phyloP scores from a whole-genome alignment of 2,329 filamentous ascomycete species.

The Colletotrichum cordylinicola region DNA sequence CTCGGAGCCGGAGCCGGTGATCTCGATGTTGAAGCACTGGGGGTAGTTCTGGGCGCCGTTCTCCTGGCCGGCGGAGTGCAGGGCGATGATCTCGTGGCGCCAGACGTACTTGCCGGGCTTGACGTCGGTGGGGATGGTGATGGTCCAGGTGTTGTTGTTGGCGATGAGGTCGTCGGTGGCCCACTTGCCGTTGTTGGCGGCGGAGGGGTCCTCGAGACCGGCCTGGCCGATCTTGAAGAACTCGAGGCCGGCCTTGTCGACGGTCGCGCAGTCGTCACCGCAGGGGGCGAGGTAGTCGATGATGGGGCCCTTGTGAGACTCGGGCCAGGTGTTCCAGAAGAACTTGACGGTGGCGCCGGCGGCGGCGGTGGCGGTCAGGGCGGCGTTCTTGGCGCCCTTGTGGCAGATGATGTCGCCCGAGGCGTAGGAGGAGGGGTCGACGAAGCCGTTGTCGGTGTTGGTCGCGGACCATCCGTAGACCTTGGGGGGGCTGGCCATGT shows the following conservation, averaged over 20 bases:
- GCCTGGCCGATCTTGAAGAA: slow-evolving; percentile 66
- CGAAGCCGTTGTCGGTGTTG: slow-evolving; percentile 47
- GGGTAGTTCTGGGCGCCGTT: slow-evolving; percentile 56
- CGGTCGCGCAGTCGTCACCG: slow-evolving; percentile 56
- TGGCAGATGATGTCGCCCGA: slow-evolving; percentile 54
- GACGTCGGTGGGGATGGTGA: slow-evolving; percentile 52
- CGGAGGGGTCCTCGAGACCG: slow-evolving; percentile 46
- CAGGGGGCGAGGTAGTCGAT: slow-evolving; percentile 66
- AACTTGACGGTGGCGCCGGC: slow-evolving; percentile 65
- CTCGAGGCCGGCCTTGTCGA: slow-evolving; percentile 55
- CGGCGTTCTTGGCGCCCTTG: slow-evolving; percentile 43
- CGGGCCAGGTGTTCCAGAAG: slow-evolving; percentile 71
- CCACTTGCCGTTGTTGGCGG: slow-evolving; percentile 51
- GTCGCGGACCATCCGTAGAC: slow-evolving; percentile 26
- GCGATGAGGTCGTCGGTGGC: slow-evolving; percentile 57
- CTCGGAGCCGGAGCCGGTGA: slow-evolving; percentile 43
- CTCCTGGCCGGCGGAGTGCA: slow-evolving; percentile 50
- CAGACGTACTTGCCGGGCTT: slow-evolving; percentile 59
- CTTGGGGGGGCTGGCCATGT: slow-evolving; percentile 29
- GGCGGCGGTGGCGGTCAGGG: slow-evolving; percentile 49
- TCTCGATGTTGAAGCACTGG: slow-evolving; percentile 56
- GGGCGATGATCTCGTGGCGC: slow-evolving; percentile 61
- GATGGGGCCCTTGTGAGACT: slow-evolving; percentile 65
- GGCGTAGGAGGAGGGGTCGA: slow-evolving; percentile 45
- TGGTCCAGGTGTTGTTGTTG: slow-evolving; percentile 50